Base-by-base conservation (phyloP, 1,284 basidiomycete genomes). In the Malassezia psittaci region DNA sequence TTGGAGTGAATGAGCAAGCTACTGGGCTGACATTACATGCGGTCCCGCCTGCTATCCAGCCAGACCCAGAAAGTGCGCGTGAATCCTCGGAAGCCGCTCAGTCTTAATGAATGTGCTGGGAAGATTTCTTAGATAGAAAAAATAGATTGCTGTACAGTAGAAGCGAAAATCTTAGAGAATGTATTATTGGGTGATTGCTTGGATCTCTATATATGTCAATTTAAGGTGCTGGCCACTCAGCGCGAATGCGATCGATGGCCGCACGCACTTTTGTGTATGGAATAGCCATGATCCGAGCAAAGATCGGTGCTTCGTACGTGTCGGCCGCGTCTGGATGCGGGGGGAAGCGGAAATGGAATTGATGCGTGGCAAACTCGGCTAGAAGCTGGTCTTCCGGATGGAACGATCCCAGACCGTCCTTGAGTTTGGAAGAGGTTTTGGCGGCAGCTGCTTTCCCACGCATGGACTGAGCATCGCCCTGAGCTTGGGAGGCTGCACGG, bases 361-460 rank as follows among this genome's bases (percentile, higher is more conserved):
- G 53, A 48, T 69, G 62, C 18, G 60, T 53, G 6, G 68, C 70
- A 34, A 58, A 48, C 47, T 59, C 44, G n/a, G 44, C 24, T 18
- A 72, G 60, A 16, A 67, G 54, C 43, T 68, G 61, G 47, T 72
- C 70, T 43, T 72, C 70, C 0, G 70, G 70, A 46, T 69, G 68
- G 56, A 72, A 72, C n/a, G 67, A 57, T 9, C 68, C 68, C 12
- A 68, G 41, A 36, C 67, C 63, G 16, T 67, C 64, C 18, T 60
- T 62, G 52, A 29, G 48, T 43, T 19, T 57, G 0, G 62, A 54
- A 39, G 64, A 54, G 45, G 63, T 51, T 29, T 48, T 48, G 21
- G n/a, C 19, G 5, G 13, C 42, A 51, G 11, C 59, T 36, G 19
- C 42, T 40, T 51, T 64, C 59, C 44, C 61, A 61, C 11, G 57